phyloP scores from a whole-genome alignment of 306 rosid genomes.

The Heteromeles arbutifolia region DNA sequence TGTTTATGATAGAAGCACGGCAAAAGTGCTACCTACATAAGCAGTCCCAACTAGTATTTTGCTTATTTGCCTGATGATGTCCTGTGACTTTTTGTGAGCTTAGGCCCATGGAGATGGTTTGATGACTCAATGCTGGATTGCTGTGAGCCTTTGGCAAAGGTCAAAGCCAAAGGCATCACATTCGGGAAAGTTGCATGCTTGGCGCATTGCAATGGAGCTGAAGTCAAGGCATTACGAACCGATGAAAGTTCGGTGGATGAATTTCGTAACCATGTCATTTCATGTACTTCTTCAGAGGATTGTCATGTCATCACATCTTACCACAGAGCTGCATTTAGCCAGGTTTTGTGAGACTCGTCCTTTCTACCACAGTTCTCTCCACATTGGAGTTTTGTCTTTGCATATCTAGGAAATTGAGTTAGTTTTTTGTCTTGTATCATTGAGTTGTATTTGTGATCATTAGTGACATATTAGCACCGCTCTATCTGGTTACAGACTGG shows the following conservation, averaged over 20 bases:
- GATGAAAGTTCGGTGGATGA: conserved; percentile 43
- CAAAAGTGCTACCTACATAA: no score
- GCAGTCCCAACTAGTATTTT: no score
- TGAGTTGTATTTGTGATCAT: background rate
- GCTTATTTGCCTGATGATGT: background rate
- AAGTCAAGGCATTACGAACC: conserved; percentile 54
- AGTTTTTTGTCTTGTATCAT: background rate
- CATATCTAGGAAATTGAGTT: background rate
- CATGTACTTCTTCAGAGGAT: conserved; percentile 51
- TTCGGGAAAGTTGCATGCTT: conserved; percentile 88
- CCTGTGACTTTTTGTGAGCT: background rate
- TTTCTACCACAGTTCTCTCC: background rate
- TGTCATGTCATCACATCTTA: conserved; percentile 70
- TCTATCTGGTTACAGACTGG: conserved; percentile 64
- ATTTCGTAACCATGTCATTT: conserved; percentile 49
- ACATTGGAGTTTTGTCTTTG: background rate
- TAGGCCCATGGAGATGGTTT: conserved; percentile 99
- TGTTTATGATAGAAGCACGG: no score
- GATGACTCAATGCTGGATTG: conserved; percentile 95
- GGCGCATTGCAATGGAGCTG: conserved; percentile 88
- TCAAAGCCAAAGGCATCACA: conserved; percentile 67
- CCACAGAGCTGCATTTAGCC: conserved; percentile 52
- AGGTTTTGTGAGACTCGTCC: conserved; percentile 40
- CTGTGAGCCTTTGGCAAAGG: conserved; percentile 68
- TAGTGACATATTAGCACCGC: background rate